phyloP scores from a whole-genome alignment of 225 moss, liverwort and hornwort genomes.

The Climacium dendroides region DNA sequence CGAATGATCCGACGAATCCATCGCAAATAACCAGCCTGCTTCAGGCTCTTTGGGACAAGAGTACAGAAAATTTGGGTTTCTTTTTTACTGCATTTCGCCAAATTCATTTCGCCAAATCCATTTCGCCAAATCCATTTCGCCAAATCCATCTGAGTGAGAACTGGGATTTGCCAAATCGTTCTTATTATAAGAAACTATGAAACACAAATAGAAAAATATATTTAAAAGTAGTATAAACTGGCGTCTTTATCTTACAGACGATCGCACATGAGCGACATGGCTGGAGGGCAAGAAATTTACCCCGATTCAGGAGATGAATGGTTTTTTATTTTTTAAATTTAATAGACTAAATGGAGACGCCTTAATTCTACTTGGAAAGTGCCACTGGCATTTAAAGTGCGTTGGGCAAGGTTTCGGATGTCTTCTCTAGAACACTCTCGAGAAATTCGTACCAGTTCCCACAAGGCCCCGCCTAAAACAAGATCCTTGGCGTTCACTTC shows the following conservation, averaged over 20 bases:
- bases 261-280: not conserved
- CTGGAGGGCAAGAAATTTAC: not conserved
- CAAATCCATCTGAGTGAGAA: not conserved
- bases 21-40: not conserved
- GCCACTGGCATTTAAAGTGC: conserved; percentile 78
- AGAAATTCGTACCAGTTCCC: conserved; percentile 92
- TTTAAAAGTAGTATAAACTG: not conserved
- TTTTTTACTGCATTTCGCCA: not conserved
- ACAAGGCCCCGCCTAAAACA: conserved; percentile 83
- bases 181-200: not conserved
- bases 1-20: not conserved
- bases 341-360: conserved; percentile 63
- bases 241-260: not conserved
- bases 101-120: too few relatives aligned
- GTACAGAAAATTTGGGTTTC: not conserved
- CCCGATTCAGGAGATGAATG: not conserved
- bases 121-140: too few relatives aligned
- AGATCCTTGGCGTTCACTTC: conserved; percentile 96
- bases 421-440: conserved; percentile 95
- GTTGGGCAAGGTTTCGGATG: conserved; percentile 92
- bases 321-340: not conserved
- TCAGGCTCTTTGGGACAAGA: not conserved
- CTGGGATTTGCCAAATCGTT: not conserved
- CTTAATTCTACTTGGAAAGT: conserved; percentile 94
- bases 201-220: not conserved